phyloP scores from a whole-genome alignment of 805 yeast genomes.

The Yarrowia keelungensis region DNA sequence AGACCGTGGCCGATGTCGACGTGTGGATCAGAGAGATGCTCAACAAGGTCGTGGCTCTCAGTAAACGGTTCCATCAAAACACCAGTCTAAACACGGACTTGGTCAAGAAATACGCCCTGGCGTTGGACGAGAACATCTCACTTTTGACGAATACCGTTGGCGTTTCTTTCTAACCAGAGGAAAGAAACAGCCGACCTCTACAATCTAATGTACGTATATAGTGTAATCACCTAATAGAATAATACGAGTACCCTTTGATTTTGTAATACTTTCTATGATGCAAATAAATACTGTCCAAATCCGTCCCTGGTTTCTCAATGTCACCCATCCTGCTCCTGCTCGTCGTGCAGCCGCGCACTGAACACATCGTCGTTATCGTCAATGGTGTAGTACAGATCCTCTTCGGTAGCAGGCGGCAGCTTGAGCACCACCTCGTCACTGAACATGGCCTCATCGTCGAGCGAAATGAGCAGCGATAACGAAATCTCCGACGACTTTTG shows the following conservation, averaged over 20 bases:
- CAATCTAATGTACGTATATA: too few species aligned
- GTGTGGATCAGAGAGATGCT: constrained; percentile 34
- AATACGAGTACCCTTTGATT: too few species aligned
- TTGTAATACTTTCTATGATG: background rate
- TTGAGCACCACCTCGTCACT: constrained; percentile 48
- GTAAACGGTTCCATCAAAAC: constrained; percentile 23
- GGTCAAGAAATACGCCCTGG: constrained; percentile 27
- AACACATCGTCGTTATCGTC: constrained; percentile 51
- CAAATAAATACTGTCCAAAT: constrained; percentile 24
- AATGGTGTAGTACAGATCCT: constrained; percentile 47
- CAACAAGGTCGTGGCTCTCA: constrained; percentile 18
- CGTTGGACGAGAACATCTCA: constrained; percentile 17
- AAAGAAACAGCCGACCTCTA: too few species aligned
- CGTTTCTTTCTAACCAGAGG: background rate
- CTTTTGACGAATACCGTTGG: background rate
- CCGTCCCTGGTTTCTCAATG: too few species aligned
- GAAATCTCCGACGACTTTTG: constrained; percentile 50
- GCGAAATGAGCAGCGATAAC: constrained; percentile 48
- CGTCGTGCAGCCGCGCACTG: constrained; percentile 48
- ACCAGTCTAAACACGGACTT: constrained; percentile 16
- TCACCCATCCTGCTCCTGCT: constrained; percentile 11
- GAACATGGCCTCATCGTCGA: constrained; percentile 51
- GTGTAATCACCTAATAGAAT: too few species aligned
- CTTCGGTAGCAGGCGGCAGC: constrained; percentile 49
- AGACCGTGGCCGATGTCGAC: constrained; percentile 23